A percentile compares a stretch with the other conserved stretches of the same genome.
These are phyloP conservation scores for Zhuliangozyma blackwelliae DNA, from an alignment of 1,139 yeast genomes.

Conservation along the genomic window DNA sequence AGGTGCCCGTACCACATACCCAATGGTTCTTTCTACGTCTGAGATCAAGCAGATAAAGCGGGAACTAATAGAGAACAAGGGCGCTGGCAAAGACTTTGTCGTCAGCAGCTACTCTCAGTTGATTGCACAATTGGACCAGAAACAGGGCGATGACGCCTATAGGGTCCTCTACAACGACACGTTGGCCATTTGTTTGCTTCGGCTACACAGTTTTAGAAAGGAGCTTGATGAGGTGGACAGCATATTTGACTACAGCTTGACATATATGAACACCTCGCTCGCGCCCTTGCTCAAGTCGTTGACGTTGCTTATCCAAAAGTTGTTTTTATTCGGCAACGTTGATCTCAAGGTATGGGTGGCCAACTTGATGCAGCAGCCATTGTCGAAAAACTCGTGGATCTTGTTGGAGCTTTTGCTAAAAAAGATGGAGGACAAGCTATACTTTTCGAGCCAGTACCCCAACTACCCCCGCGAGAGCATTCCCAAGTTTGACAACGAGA, in stretches of 20 bases:
- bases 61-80: not conserved
- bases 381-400: slow-evolving; percentile 6
- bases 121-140: slow-evolving; percentile 2
- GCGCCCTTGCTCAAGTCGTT: slow-evolving; percentile 69
- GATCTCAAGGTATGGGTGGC: slow-evolving; percentile 7
- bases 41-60: no score
- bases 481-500: slow-evolving; percentile 49
- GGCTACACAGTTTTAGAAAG: slow-evolving; percentile 25
- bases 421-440: slow-evolving; percentile 30
- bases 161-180: slow-evolving; percentile 49
- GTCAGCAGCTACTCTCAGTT: slow-evolving; percentile 1
- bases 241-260: slow-evolving; percentile 53
- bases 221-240: slow-evolving; percentile 1
- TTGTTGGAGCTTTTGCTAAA: slow-evolving; percentile 46
- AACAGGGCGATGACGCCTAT: slow-evolving; percentile 2
- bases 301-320: slow-evolving; percentile 52
- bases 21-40: no score
- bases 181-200: slow-evolving; percentile 58
- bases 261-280: slow-evolving; percentile 67
- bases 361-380: slow-evolving; percentile 6
- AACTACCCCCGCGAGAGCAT: slow-evolving; percentile 44
- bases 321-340: slow-evolving; percentile 22
- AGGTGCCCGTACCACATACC: no score
- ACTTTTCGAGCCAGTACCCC: slow-evolving; percentile 41
- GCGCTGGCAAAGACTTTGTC: not conserved